Conservation (phyloP, 2,329 filamentous ascomycete genomes). For the Sarocladium strictum region DNA sequence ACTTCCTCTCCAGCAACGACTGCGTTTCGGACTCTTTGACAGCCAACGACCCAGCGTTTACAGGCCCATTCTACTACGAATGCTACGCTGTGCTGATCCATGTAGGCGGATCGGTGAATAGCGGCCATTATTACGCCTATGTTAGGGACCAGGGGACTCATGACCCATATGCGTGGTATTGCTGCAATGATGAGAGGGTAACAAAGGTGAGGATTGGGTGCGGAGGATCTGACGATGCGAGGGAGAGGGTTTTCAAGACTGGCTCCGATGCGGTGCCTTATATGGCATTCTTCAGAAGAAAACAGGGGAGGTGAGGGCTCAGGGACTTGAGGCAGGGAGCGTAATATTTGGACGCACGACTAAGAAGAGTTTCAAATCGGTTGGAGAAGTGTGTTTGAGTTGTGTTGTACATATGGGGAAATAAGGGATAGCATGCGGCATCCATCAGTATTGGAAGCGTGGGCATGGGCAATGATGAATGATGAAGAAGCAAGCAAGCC, state of each 20-base stretch:
- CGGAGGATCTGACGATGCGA: conserved; percentile 20
- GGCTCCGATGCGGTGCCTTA: conserved; percentile 37
- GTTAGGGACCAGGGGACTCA: conserved; percentile 50
- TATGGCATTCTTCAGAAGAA: conserved; percentile 39
- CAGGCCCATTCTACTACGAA: conserved; percentile 67
- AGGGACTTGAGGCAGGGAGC: too few species aligned
- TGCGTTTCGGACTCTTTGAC: conserved; percentile 20
- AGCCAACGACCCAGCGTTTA: conserved; percentile 33
- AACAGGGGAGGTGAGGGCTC: conserved; percentile 17
- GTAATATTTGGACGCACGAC: too few species aligned
- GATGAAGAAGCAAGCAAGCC: background rate
- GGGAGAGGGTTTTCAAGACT: conserved; percentile 32
- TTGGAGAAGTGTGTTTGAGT: too few species aligned
- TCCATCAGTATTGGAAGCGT: too few species aligned
- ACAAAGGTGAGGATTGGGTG: conserved; percentile 31
- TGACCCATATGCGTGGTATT: conserved; percentile 40
- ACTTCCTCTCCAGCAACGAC: conserved; percentile 33
- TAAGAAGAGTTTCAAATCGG: too few species aligned
- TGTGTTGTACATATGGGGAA: background rate
- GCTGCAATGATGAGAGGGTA: conserved; percentile 41
- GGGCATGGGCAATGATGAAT: background rate
- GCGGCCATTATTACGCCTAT: conserved; percentile 76
- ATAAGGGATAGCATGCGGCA: too few species aligned
- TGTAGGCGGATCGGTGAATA: conserved; percentile 57
- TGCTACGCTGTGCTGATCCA: conserved; percentile 83